phyloP scores from a whole-genome alignment of 345 rosid genomes.

The Hibiscus trionum region DNA sequence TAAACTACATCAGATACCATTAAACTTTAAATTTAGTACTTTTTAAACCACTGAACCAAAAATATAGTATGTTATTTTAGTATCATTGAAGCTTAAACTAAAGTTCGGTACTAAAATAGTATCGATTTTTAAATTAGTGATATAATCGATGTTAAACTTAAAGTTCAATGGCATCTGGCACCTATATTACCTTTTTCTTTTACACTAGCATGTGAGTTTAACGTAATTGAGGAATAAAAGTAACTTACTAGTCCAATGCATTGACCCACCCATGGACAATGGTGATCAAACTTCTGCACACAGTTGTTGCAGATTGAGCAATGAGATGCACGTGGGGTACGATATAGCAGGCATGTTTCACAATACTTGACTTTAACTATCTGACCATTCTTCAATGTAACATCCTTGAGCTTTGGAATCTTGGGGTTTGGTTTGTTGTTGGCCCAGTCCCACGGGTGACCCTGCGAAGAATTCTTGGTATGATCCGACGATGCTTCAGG shows the following conservation, averaged over 20 bases:
- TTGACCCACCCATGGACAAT: conserved; percentile 98
- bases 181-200: background rate
- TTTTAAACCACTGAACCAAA: too few species aligned
- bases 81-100: too few species aligned
- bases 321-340: conserved; percentile 89
- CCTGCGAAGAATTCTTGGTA: conserved; percentile 14
- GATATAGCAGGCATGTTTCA: conserved; percentile 82
- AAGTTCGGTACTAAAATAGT: too few species aligned
- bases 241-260: conserved; percentile 77
- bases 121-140: too few species aligned
- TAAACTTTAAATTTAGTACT: too few species aligned
- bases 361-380: conserved; percentile 75
- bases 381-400: conserved; percentile 42
- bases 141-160: too few species aligned
- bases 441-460: conserved; percentile 64
- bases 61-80: too few species aligned
- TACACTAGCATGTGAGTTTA: too few species aligned
- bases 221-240: background rate
- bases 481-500: conserved; percentile 47
- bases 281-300: conserved; percentile 91
- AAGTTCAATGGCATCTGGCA: too few species aligned
- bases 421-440: conserved; percentile 33
- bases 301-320: conserved; percentile 96
- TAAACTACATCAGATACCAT: too few species aligned
- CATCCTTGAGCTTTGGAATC: conserved; percentile 62